These are phyloP conservation scores for Kitagawia praeruptora DNA, from an alignment of 129 eudicot species.

Conservation along the genomic window DNA sequence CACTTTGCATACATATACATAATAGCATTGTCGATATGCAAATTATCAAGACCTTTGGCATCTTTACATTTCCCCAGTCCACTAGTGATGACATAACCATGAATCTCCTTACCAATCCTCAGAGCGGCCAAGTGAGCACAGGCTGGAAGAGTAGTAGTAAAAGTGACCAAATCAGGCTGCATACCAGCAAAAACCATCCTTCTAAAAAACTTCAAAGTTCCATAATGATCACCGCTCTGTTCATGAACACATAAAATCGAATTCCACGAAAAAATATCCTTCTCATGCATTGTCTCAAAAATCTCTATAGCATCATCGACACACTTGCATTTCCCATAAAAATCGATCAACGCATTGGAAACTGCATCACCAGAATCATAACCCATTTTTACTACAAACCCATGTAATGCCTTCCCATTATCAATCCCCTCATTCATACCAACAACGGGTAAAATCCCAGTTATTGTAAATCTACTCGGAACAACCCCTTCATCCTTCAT, in stretches of 20 bases:
- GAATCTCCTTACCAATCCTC: constrained; percentile 63
- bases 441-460: constrained; percentile 56
- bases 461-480: constrained; percentile 47
- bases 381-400: constrained; percentile 53
- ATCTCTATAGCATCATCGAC: constrained; percentile 4
- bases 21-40: constrained; percentile 44
- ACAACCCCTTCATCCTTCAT: constrained; percentile 29
- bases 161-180: constrained; percentile 65
- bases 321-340: constrained; percentile 73
- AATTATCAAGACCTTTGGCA: constrained; percentile 16
- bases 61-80: constrained; percentile 32
- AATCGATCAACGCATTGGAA: constrained; percentile 59
- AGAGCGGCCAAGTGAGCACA: constrained; percentile 67
- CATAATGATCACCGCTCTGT: constrained; percentile 53
- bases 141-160: constrained; percentile 65
- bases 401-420: constrained; percentile 56
- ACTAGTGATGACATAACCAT: constrained; percentile 50
- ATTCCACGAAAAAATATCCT: constrained; percentile 77
- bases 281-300: constrained; percentile 31
- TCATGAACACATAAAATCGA: constrained; percentile 62
- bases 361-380: constrained; percentile 41
- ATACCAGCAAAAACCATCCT: constrained; percentile 42
- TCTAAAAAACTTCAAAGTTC: constrained; percentile 38
- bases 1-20: constrained; percentile 86
- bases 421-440: constrained; percentile 35